phyloP scores from a whole-genome alignment of 495 filamentous ascomycete genomes.

The Thermochaetoides thermophila region DNA sequence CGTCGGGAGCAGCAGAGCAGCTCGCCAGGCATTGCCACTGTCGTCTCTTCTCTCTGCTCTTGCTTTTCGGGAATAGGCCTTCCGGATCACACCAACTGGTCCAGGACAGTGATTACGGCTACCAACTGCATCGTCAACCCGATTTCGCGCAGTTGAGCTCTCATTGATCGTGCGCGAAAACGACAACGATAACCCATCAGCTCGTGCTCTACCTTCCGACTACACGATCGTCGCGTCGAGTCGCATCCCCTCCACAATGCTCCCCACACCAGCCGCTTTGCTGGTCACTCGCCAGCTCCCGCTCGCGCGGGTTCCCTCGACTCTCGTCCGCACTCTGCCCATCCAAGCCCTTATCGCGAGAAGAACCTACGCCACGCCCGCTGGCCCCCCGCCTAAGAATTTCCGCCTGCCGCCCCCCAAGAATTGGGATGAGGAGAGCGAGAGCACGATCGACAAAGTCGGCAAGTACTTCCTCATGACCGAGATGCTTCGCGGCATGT shows the following conservation, averaged over 20 bases:
- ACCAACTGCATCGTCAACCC: too few relatives aligned
- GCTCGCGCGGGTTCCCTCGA: constrained; percentile 7
- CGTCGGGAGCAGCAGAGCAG: too few relatives aligned
- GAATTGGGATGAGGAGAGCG: constrained; percentile 55
- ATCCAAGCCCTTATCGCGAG: constrained; percentile 17
- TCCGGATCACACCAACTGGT: too few relatives aligned
- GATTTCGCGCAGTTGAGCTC: too few relatives aligned
- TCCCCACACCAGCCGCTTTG: constrained; percentile 18
- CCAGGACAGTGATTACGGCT: too few relatives aligned
- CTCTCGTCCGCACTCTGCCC: constrained; percentile 15
- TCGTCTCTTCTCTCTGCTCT: too few relatives aligned
- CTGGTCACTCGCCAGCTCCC: constrained; percentile 26
- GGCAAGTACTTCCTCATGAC: constrained; percentile 85
- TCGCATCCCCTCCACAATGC: constrained; percentile 6
- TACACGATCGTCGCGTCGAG: too few relatives aligned
- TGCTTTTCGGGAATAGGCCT: too few relatives aligned
- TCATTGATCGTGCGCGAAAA: too few relatives aligned
- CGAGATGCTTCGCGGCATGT: constrained; percentile 96
- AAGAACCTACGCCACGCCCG: constrained; percentile 55
- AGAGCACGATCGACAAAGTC: constrained; percentile 64
- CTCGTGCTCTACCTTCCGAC: too few relatives aligned
- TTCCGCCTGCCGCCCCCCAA: constrained; percentile 58
- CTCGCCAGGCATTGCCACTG: too few relatives aligned
- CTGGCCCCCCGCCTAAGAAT: constrained; percentile 57
- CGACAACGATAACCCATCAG: too few relatives aligned